Percentiles rank a stretch among this genome's conserved stretches.
Conservation (phyloP, 1,139 yeast species). For the Kurtzmaniella quercitrusa region DNA sequence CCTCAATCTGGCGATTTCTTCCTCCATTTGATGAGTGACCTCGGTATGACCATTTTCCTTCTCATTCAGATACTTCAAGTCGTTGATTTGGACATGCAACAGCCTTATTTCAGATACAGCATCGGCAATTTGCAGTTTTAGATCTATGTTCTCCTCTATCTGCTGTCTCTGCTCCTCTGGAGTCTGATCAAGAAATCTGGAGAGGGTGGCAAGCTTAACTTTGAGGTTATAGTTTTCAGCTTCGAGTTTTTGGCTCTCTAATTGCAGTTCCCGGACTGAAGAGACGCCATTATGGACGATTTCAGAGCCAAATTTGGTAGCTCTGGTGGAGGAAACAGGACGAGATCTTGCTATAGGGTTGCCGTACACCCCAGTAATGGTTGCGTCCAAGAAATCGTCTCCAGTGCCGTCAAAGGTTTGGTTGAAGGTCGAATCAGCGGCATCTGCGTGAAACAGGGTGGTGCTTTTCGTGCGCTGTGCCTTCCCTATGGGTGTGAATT, state of each 20-base stretch:
- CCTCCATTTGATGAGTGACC: constrained; percentile 9
- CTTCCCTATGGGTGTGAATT: constrained; percentile 43
- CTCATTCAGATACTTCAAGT: constrained; percentile 12
- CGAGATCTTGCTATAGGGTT: not conserved
- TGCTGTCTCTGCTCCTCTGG: constrained; percentile 40
- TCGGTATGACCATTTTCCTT: constrained; percentile 13
- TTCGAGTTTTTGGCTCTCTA: constrained; percentile 44
- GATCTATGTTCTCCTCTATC: constrained; percentile 34
- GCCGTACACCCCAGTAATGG: constrained; percentile 3
- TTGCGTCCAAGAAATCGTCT: constrained; percentile 18
- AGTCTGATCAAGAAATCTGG: constrained; percentile 42
- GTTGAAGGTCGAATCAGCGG: constrained; percentile 7
- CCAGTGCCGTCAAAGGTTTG: constrained; percentile 32
- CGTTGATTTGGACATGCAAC: constrained; percentile 10
- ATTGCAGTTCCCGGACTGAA: constrained; percentile 51
- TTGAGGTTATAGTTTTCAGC: constrained; percentile 62
- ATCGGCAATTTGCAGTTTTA: constrained; percentile 34
- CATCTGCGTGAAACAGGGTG: not conserved
- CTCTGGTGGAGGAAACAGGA: not conserved
- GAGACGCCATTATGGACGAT: constrained; percentile 24
- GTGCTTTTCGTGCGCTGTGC: constrained; percentile 9
- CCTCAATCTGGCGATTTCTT: constrained; percentile 8
- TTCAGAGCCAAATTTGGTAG: constrained; percentile 7
- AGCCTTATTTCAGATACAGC: constrained; percentile 15
- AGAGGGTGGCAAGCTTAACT: constrained; percentile 52